Evolutionary conservation across 306 rosid genomes (phyloP).

Genomic region (Argentina anserina): DNA sequence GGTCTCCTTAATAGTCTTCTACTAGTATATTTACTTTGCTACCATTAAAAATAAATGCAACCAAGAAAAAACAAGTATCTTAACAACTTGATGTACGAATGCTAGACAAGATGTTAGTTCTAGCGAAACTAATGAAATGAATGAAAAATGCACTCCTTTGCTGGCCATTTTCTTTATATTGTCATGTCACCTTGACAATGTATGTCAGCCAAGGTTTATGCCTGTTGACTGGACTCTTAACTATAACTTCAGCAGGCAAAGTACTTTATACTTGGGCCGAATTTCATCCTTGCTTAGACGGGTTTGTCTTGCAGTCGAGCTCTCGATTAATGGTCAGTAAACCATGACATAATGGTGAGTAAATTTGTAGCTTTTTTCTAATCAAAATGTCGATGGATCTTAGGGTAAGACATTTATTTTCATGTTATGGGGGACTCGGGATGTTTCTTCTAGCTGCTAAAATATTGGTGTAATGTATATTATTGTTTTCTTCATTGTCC

Average conservation of each 20-base stretch:
- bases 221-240: background rate
- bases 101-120: background rate
- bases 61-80: too few relatives aligned
- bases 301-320: background rate
- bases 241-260: background rate
- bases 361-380: background rate
- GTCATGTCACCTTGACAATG: background rate
- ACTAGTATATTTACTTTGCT: background rate
- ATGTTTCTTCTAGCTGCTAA: background rate
- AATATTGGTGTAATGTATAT: background rate
- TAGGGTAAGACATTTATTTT: background rate
- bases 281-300: background rate
- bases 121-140: background rate
- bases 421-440: background rate
- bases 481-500: background rate
- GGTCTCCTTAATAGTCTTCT: background rate
- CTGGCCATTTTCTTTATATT: background rate
- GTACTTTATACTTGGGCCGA: background rate
- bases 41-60: background rate
- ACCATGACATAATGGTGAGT: background rate
- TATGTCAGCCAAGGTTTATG: background rate
- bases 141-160: background rate
- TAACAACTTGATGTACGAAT: background rate
- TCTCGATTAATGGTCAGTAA: background rate
- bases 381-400: background rate